Evolutionary conservation across 805 yeast species (phyloP), one percentile per base, ranked within the genome.

Genomic region (Candida xiaguanensis): DNA sequence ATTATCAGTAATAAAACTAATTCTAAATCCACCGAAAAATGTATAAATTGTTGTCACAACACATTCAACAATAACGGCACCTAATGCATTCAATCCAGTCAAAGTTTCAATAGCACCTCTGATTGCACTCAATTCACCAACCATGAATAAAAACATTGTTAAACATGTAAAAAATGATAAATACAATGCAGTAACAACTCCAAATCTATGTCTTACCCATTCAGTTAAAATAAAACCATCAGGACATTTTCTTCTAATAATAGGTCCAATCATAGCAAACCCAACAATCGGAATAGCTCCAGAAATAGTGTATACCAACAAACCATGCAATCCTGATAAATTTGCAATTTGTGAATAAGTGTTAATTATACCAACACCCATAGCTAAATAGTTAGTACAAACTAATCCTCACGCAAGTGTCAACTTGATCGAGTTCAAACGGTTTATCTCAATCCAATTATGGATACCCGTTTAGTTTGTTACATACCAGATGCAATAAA

Each of bases 171-270:
- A 86, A 33, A 78, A 79, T 11, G 95, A 82, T 33, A 90, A 62
- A 50, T 87, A 85, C 48, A 87, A 64, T 1, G 87, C 84, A 3
- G 95, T 72, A 12, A 82, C 61, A 4, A 70, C 56, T 2, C 96
- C 97, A 56, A 74, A 90, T 49, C 96, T 69, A 34, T 77, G 77
- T 54, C 86, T 76, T n/a, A 87, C 91, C 97, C 97, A 90, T 57
- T 90, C 96, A 4, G 96, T 88, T 49, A 90, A 65, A 19, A 90
- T 89, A 58, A 90, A 90, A 2, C 96, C 97, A 7, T 85, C 78
- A 0, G 97, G 97, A 50, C 95, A 85, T 49, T 75, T 74, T 43
- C 68, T 74, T 47, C 96, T 71, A 43, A 90, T 81, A 8, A 79
- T 56, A 1, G 97, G 96, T 0, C 96, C 96, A 42, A 85, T 63